These are phyloP conservation scores for Psilocybe sp. DNA, from an alignment of 768 basidiomycete species.

Conservation along the genomic window DNA sequence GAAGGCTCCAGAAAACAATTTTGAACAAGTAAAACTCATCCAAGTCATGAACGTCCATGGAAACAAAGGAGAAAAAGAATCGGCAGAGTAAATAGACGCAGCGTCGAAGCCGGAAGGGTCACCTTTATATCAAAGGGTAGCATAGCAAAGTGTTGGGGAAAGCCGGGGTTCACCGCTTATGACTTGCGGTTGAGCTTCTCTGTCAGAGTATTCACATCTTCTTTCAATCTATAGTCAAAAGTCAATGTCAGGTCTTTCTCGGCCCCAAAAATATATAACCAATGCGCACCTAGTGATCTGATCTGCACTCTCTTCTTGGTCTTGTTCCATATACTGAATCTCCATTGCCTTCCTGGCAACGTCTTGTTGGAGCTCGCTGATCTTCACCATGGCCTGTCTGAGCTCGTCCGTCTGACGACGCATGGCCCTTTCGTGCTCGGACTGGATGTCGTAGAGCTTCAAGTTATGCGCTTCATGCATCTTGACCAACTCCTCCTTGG, in stretches of 20 bases:
- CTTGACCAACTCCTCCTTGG: slow-evolving; percentile 74
- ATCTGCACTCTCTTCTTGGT: slow-evolving; percentile 74
- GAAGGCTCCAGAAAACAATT: too few species aligned
- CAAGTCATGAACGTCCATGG: too few species aligned
- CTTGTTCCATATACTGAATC: slow-evolving; percentile 74
- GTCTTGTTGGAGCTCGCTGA: slow-evolving; percentile 57
- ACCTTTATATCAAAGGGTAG: too few species aligned
- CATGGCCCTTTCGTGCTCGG: slow-evolving; percentile 58
- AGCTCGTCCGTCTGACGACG: slow-evolving; percentile 56
- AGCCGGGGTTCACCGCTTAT: background rate
- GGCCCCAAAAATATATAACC: slow-evolving; percentile 37
- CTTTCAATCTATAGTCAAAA: slow-evolving; percentile 56
- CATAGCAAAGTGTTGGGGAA: background rate
- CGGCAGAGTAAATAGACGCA: too few species aligned
- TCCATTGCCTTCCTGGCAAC: slow-evolving; percentile 75
- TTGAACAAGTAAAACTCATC: too few species aligned
- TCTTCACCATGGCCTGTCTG: slow-evolving; percentile 44
- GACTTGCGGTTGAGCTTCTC: slow-evolving; percentile 29
- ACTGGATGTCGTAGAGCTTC: slow-evolving; percentile 72
- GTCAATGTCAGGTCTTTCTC: slow-evolving; percentile 1
- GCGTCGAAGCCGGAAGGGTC: too few species aligned
- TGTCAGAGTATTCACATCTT: slow-evolving; percentile 53
- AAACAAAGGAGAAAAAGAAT: too few species aligned
- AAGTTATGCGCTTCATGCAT: slow-evolving; percentile 84
- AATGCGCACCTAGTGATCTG: slow-evolving; percentile 73